Percentiles rank a stretch among this genome's conserved stretches.
These are phyloP conservation scores for Mentha longifolia DNA, from an alignment of 257 asterid species.

Conservation along the genomic window DNA sequence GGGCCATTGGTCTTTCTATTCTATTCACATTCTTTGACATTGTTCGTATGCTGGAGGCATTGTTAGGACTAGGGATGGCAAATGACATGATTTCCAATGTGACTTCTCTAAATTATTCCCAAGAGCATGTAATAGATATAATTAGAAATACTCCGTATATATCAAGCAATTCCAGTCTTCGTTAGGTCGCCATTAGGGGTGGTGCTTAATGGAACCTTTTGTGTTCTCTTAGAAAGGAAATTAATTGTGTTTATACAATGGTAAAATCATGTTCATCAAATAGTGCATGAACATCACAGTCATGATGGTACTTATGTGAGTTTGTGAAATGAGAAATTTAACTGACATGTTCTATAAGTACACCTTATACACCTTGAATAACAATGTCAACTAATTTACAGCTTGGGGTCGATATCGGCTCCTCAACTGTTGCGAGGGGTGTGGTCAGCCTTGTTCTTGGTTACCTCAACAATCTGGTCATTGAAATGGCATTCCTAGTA, in stretches of 20 bases:
- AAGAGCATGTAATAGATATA: neutral
- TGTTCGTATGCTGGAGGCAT: neutral
- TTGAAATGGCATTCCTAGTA: slow-evolving; percentile 86
- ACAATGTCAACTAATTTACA: slow-evolving; percentile 34
- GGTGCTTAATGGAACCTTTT: neutral
- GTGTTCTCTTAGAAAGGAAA: neutral
- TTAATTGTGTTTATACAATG: neutral
- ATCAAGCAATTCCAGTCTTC: neutral
- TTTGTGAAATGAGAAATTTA: neutral
- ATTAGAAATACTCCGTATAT: neutral
- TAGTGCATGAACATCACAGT: neutral
- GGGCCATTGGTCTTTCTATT: slow-evolving; percentile 7
- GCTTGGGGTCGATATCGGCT: slow-evolving; percentile 84
- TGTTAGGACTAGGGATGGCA: neutral
- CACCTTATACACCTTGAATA: neutral
- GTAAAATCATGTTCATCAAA: neutral
- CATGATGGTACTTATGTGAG: slow-evolving; percentile 18
- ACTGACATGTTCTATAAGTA: neutral
- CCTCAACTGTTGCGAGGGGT: slow-evolving; percentile 92
- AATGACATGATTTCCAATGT: neutral
- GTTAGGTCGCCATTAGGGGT: neutral
- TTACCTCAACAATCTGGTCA: slow-evolving; percentile 77
- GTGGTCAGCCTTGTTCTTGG: slow-evolving; percentile 89
- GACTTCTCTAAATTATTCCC: neutral
- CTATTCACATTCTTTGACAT: slow-evolving; percentile 17